Conservation (phyloP, 495 filamentous ascomycete genomes). For the Penicillium cataractarum region DNA sequence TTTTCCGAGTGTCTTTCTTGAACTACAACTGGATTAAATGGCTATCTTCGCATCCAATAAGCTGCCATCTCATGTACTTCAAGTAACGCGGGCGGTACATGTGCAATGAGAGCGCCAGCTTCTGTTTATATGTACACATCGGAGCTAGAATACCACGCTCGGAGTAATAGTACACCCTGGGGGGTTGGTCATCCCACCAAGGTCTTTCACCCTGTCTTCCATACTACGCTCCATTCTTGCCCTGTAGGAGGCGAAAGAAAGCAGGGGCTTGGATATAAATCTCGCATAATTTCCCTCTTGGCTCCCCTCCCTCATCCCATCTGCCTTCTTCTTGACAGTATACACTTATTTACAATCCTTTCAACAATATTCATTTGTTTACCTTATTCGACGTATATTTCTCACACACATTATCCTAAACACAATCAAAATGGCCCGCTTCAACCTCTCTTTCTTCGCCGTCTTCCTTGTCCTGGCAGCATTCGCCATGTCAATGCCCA, state of each 20-base stretch:
- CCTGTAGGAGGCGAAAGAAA: conserved; percentile 6
- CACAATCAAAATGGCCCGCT: conserved; percentile 39
- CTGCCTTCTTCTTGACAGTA: neutral
- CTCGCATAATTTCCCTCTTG: conserved; percentile 5
- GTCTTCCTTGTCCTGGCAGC: conserved; percentile 38
- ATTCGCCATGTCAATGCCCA: conserved; percentile 36
- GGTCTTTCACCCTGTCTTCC: neutral
- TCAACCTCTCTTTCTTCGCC: conserved; percentile 38
- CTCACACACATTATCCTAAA: conserved; percentile 9
- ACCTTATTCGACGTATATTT: conserved; percentile 17
- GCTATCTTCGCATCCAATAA: neutral
- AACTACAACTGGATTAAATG: neutral
- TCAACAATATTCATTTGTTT: conserved; percentile 17
- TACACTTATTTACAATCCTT: conserved; percentile 14
- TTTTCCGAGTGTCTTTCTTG: neutral
- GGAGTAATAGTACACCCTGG: neutral
- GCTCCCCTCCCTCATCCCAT: neutral
- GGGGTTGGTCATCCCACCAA: neutral
- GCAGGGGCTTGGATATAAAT: conserved; percentile 25
- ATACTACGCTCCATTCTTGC: conserved; percentile 11
- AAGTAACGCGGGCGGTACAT: neutral
- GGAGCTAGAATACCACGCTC: conserved; percentile 7
- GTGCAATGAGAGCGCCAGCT: neutral
- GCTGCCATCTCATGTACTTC: neutral
- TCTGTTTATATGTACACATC: neutral